Evolutionary conservation across 495 filamentous ascomycete genomes (phyloP).

Genomic region (Astrothelium subdiscretum): DNA sequence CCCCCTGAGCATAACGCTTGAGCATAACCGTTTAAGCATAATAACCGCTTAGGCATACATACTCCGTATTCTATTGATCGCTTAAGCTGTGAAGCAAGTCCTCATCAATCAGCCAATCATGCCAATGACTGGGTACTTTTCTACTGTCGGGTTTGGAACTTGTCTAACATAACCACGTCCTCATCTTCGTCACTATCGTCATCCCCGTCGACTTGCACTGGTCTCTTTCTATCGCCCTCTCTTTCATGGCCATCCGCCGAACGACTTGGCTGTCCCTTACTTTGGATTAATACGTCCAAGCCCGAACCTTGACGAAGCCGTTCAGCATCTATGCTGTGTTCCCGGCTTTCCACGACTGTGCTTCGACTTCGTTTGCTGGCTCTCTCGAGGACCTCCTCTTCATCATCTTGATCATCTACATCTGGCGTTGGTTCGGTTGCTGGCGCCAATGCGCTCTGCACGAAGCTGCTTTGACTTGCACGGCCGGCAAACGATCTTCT

Average conservation of each 20-base stretch:
- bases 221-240: not conserved
- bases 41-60: too few relatives aligned
- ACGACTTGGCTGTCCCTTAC: not conserved
- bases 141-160: not conserved
- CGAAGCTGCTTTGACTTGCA: conserved; percentile 4
- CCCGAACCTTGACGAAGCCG: not conserved
- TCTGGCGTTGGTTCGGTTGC: not conserved
- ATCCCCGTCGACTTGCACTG: not conserved
- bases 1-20: not conserved
- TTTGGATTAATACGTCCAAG: not conserved
- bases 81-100: not conserved
- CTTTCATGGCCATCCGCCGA: not conserved
- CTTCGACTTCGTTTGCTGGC: not conserved
- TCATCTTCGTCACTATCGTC: conserved; percentile 6
- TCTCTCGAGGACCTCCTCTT: not conserved
- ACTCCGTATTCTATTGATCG: not conserved
- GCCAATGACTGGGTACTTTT: not conserved
- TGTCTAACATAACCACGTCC: conserved; percentile 6
- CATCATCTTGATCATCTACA: not conserved
- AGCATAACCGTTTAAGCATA: not conserved
- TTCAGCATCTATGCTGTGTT: not conserved
- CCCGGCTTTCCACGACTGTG: not conserved
- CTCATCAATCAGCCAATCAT: not conserved
- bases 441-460: not conserved
- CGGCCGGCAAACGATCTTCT: not conserved